Evolutionary conservation across 768 basidiomycete genomes (phyloP), one percentile per base, ranked within the genome.

Genomic region (Chiua virens): DNA sequence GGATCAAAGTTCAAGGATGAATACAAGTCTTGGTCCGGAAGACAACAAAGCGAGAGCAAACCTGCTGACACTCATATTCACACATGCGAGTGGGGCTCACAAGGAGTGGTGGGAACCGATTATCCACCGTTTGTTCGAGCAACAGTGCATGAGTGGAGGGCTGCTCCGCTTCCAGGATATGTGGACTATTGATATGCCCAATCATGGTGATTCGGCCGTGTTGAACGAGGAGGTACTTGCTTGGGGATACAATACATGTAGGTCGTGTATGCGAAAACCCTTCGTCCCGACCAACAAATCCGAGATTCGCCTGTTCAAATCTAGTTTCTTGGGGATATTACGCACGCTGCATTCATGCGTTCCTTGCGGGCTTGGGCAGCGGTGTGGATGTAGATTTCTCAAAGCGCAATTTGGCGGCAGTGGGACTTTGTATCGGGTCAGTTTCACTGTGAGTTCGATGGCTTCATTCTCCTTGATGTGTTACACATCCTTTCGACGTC

Each of bases 201-300:
- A 52, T 44, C 57, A 56, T 0, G 50, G 54, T 1, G 50, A 58
- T n/a, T 23, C 57, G 1, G 57, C 57, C 1, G 23, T 55, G 9
- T 35, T 50, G 34, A 58, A 55, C 34, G 54, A 55, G 20, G 45
- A 47, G 4, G 21, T 28, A 9, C 50, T 57, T 10, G 8, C n/a
- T 0, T 58, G 36, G 14, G 53, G 50, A 42, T 51, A 39, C 25
- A 8, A 40, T 1, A 35, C 11, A 7, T 55, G 46, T 51, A 30
- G 7, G 56, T 15, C 22, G 13, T n/a, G 9, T 27, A 8, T 13
- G 4, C 13, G n/a, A 30, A 30, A 30, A 40, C 27, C 7, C 22
- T 27, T 18, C 21, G 25, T 37, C 15, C 45, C 9, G 10, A 15
- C 17, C n/a, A 28, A 6, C 13, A 5, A n/a, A 18, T 38, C n/a